Base-by-base conservation (phyloP, 2,329 filamentous ascomycete genomes). In the Penicillium paneum region DNA sequence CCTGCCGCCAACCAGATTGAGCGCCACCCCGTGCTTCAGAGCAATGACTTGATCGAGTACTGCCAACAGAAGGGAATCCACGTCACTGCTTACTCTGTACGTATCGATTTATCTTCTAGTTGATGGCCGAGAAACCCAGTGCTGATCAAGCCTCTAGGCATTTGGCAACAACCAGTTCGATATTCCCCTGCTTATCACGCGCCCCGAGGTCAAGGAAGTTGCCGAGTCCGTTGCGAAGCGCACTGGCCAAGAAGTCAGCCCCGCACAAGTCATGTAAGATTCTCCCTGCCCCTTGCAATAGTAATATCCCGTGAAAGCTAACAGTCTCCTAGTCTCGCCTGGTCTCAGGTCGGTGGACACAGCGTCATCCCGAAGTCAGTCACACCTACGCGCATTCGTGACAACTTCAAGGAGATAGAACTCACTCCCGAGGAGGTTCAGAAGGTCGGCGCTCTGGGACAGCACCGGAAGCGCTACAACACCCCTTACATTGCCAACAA, bases 1-100 rank as follows among this genome's bases (percentile, higher is more conserved):
- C 86, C 86, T 1, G 83, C 83, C 2, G 80, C 81, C 62, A 88
- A 89, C 72, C 86, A 89, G 72, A 83, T 89, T 59, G 86, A 89
- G 68, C 83, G 83, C 48, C 85, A 89, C 68, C 84, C 86, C 2
- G 87, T 86, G 64, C 77, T 89, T 11, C 86, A 87, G 67, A 86
- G 83, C 66, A 73, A 74, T 2, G 76, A 81, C 17, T 72, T 89
- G 28, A 70, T 86, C 8, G 74, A 79, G 13, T 84, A 80, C 70
- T 84, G 80, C 72, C 71, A 80, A 49, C 69, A 77, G 59, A 81
- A 86, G 68, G 76, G 76, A 56, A 87, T 88, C 58, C 75, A 83
- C 56, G 70, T 87, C 43, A 81, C 83, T 63, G 84, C 84, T 5
- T 88, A 88, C 72, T 86, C 82, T 38, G 85, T 73, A 65, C 43